Base-by-base conservation (phyloP, 768 basidiomycete genomes). In the Lenzites betulinus region DNA sequence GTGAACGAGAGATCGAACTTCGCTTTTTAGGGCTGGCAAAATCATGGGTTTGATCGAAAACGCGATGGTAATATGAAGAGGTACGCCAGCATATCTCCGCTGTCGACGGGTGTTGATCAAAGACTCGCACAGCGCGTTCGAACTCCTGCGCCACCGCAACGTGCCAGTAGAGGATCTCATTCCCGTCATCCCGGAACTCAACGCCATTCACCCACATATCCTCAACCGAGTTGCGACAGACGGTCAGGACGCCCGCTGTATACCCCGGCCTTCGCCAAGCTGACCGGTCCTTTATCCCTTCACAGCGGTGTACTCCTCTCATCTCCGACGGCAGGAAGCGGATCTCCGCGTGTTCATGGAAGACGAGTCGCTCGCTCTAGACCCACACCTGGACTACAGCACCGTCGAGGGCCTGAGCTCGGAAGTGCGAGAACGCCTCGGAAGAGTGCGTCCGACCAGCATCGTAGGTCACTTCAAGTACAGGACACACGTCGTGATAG, bases 301-400 rank as follows among this genome's bases (percentile, higher is more conserved):
- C 30, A 28, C 54, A 90, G 89, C 83, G 0, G 78, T 76, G 42
- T 92, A 92, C 64, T 76, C 77, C 35, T 78, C 81, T 0, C 86
- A 90, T 66, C 76, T 93, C 5, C 67, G 71, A 16, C 84, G 93
- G 6, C 93, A 95, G 77, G 79, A 81, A 50, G 88, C 88, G 1
- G 92, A 95, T 67, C 72, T 95, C 4, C 80, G 81, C 1, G 77
- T 81, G 13, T 95, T 95, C 75, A 76, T 85, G 66, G 81, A 86
- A 54, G 92, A 95, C 59, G 93, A 95, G 69, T 78, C 81, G 15
- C 79, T 95, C 22, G 46, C 78, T 25, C 81, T 95, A 23, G 86
- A 91, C 66, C 81, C 87, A 0, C 66, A 81, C 33, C 80, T 94
- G 74, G 87, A 95, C 69, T 96, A 94, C 67, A 67, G 74, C 1